Percentiles rank a stretch among this genome's conserved stretches.
These are phyloP conservation scores for Apium graveolens DNA, from an alignment of 129 eudicot genomes.

Conservation along the genomic window DNA sequence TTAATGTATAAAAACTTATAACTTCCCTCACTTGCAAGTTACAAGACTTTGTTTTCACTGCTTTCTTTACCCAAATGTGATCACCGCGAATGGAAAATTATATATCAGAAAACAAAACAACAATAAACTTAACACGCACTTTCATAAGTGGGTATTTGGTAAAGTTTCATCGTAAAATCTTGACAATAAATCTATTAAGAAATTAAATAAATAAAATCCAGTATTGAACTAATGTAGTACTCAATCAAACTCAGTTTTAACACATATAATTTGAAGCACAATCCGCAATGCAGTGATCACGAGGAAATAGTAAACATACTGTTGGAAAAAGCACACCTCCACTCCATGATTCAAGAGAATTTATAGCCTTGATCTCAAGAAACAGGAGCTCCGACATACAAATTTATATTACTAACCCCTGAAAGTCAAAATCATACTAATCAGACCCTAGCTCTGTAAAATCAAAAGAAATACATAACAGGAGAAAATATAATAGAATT, in stretches of 20 bases:
- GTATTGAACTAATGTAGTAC: no score
- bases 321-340: slow-evolving; percentile 64
- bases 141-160: background rate
- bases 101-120: background rate
- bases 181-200: no score
- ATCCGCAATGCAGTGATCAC: background rate
- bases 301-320: slow-evolving; percentile 40
- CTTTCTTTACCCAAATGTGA: background rate
- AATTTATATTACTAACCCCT: no score
- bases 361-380: no score
- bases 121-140: background rate
- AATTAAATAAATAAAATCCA: no score
- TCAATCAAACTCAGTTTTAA: background rate
- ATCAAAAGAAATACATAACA: no score
- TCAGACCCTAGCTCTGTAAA: no score
- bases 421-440: no score
- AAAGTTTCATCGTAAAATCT: background rate
- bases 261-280: background rate
- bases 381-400: no score
- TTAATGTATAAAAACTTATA: no score
- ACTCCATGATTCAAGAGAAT: no score
- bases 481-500: no score
- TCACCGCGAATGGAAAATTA: background rate
- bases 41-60: background rate
- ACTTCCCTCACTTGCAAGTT: background rate